Percentiles rank a stretch among this genome's conserved stretches.
Conservation (phyloP, 768 basidiomycete genomes). For the Panaeolus cyanescens region DNA sequence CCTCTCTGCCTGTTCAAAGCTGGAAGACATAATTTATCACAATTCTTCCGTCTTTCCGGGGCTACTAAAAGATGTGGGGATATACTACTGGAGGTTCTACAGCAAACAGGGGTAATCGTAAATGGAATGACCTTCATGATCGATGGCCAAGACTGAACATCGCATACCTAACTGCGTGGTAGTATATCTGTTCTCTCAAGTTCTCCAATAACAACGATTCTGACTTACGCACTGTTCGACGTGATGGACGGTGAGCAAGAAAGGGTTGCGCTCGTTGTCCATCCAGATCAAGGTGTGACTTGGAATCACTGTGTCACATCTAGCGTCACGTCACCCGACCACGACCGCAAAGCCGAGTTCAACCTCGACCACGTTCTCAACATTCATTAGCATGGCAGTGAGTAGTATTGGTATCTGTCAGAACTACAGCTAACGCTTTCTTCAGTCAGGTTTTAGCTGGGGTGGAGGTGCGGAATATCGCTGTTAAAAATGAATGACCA, state of each 20-base stretch:
- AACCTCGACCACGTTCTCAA: slow-evolving; percentile 9
- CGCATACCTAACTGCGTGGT: not conserved
- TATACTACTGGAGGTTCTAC: not conserved
- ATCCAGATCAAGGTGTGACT: not conserved
- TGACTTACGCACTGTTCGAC: not conserved
- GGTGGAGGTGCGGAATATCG: slow-evolving; percentile 36
- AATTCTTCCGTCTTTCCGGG: not conserved
- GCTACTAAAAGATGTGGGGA: not conserved
- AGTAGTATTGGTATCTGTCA: not conserved
- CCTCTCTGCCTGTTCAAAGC: slow-evolving; percentile 54
- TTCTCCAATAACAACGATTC: too few species aligned
- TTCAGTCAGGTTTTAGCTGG: slow-evolving; percentile 49
- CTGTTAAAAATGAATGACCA: not conserved
- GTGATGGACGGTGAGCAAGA: not conserved
- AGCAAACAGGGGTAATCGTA: not conserved
- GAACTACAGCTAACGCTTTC: not conserved
- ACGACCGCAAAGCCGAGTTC: slow-evolving; percentile 9
- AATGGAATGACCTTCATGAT: not conserved
- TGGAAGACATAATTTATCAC: slow-evolving; percentile 27
- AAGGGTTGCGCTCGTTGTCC: not conserved
- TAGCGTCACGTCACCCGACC: slow-evolving; percentile 7
- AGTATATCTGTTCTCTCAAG: not conserved
- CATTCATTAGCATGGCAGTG: slow-evolving; percentile 19
- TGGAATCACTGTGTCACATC: not conserved
- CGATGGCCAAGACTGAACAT: not conserved